Base-by-base conservation (phyloP, 768 basidiomycete species). In the Boletus bicolor region DNA sequence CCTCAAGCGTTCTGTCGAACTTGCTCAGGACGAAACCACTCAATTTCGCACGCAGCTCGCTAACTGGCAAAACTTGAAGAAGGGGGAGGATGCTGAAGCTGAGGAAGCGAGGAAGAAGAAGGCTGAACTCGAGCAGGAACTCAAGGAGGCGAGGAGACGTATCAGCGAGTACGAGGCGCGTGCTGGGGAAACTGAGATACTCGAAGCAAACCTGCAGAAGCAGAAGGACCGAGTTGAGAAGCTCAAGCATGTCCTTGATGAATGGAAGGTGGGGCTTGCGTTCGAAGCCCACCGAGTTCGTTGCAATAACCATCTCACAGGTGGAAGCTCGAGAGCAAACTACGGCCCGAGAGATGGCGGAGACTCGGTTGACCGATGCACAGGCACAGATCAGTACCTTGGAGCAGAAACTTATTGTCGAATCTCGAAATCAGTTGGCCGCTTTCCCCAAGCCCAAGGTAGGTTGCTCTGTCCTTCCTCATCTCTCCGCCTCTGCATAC, bases 11-110 rank as follows among this genome's bases (percentile, higher is more conserved):
- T 65, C 75, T 35, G 79, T 84, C 51, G 79, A 82, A 41, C 86
- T 88, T 39, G 76, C 82, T 24, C 80, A 82, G 56, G 80, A 82
- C 7, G 76, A 77, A 10, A 80, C 79, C 46, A 70, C 71, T 5
- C 79, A 86, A 41, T 72, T 89, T 37, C 77, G 80, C 48, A 78
- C 79, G 15, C 89, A 91, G 61, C 72, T 91, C 9, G 80, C 81
- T 41, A 82, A 85, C 63, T 89, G 86, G 87, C 78, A 87, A 63
- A 77, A 69, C 28, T 68, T 89, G 17, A 89, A 90, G 63, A 83
- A 74, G 28, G 83, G 82, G 46, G 86, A 83, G 45, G 83, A 79
- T 11, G 79, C 75, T 17, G 83, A 87, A 34, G 74, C 79, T 9
- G 87, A 85, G 50, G 68, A 72, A 7, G 70, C 79, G 49, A 77